Conservation (phyloP, 176 grass and related monocot species). For the Elymus sibiricus region DNA sequence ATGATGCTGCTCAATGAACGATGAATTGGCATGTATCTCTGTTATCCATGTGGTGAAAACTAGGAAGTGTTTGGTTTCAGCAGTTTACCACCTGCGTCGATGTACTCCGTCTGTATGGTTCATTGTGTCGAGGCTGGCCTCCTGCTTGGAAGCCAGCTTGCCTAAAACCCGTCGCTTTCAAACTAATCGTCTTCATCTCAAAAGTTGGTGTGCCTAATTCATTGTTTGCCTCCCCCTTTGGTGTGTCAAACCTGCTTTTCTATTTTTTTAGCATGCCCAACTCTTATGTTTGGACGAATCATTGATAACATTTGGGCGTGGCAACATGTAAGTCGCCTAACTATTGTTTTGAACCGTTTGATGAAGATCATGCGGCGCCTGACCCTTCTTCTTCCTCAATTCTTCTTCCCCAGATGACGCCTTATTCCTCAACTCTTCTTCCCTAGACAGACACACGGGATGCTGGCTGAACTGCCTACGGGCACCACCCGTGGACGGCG, state of each 20-base stretch:
- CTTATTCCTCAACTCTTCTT: too few species aligned
- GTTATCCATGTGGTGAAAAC: constrained; percentile 27
- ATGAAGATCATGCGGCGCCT: too few species aligned
- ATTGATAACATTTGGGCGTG: background rate
- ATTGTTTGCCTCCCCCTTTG: background rate
- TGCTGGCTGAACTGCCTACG: too few species aligned
- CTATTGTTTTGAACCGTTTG: too few species aligned
- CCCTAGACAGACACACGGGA: too few species aligned
- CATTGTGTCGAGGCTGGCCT: background rate
- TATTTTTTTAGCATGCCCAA: background rate
- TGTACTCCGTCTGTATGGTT: constrained; percentile 11
- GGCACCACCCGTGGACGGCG: too few species aligned
- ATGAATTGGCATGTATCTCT: constrained; percentile 5
- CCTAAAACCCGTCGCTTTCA: constrained; percentile 7
- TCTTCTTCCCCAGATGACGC: too few species aligned
- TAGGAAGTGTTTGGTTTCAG: constrained; percentile 15
- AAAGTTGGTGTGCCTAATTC: background rate
- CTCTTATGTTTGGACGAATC: background rate
- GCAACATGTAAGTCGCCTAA: too few species aligned
- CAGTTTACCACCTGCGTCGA: background rate
- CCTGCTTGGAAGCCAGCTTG: constrained; percentile 26
- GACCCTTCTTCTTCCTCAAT: too few species aligned
- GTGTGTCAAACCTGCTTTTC: background rate
- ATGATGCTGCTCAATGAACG: background rate
- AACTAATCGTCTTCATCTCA: background rate